Conservation (phyloP, 1,284 basidiomycete species). For the Uromyces viciae-fabae region DNA sequence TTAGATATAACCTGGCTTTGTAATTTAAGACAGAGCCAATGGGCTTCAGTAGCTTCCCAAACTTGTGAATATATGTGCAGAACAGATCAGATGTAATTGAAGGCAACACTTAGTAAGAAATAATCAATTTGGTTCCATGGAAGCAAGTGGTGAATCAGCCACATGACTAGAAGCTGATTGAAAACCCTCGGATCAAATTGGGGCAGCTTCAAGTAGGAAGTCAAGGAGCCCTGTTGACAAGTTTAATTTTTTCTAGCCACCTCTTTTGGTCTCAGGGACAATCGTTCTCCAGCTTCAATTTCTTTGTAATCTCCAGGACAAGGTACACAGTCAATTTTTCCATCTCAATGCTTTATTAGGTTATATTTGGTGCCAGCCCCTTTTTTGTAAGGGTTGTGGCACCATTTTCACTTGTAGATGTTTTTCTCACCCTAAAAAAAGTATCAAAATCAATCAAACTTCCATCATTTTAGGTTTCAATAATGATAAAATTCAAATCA, state of each 20-base stretch:
- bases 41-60: background rate
- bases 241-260: background rate
- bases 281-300: background rate
- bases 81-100: background rate
- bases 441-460: too few relatives aligned
- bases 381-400: background rate
- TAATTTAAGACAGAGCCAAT: background rate
- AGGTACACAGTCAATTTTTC: background rate
- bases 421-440: background rate
- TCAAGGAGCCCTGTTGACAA: too few relatives aligned
- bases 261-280: background rate
- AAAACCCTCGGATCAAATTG: background rate
- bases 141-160: background rate
- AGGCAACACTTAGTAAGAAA: background rate
- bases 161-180: background rate
- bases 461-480: too few relatives aligned
- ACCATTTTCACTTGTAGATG: background rate
- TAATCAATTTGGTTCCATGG: background rate
- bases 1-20: background rate
- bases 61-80: background rate
- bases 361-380: background rate
- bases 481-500: too few relatives aligned
- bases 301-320: background rate
- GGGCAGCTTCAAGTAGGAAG: background rate
- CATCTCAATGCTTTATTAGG: background rate